Base-by-base conservation (phyloP, 768 basidiomycete species). In the Pilatotrama ljubarskyi region DNA sequence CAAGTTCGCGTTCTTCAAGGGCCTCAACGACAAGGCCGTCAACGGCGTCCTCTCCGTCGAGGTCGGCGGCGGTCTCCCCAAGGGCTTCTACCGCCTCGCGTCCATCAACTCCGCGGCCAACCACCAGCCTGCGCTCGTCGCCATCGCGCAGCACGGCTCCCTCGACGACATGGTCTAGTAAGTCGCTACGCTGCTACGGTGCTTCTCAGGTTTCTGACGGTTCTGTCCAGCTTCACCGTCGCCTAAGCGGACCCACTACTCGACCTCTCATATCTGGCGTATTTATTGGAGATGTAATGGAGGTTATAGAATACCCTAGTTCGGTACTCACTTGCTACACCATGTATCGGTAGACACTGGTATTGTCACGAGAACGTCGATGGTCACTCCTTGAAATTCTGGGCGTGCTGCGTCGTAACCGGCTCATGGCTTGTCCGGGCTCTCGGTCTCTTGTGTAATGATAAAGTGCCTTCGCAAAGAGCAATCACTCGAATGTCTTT, bases 1-100 rank as follows among this genome's bases (percentile, higher is more conserved):
- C 55, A 73, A 73, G 46, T 88, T 88, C 64, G 77, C 75, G 26
- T 88, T 87, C 76, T 88, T 89, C 83, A 84, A 84, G 80, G 87
- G 76, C 64, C 73, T 77, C 61, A 82, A 77, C 70, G 64, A 58
- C 11, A 74, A 75, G 0, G 78, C 82, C n/a, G 72, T 69, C 22
- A 73, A 68, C 59, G 87, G 86, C 5, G 49, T 68, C 20, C 62
- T 82, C 9, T 65, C 74, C 18, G 74, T 74, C 3, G 56, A 56
- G 0, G 80, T 84, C 50, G 64, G 72, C 3, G 74, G 68, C 37
- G 82, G 82, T 54, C 74, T 84, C 37, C 70, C 75, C 11, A 74
- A 70, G 1, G 82, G 82, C 22, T 47, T 61, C 35, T 84, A 84
- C 71, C 68, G 75, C 36, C 40, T 78, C 15, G 65, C 76, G 36